Evolutionary conservation across 2,329 filamentous ascomycete species (phyloP).

Genomic region (Harringtonia aguacate): DNA sequence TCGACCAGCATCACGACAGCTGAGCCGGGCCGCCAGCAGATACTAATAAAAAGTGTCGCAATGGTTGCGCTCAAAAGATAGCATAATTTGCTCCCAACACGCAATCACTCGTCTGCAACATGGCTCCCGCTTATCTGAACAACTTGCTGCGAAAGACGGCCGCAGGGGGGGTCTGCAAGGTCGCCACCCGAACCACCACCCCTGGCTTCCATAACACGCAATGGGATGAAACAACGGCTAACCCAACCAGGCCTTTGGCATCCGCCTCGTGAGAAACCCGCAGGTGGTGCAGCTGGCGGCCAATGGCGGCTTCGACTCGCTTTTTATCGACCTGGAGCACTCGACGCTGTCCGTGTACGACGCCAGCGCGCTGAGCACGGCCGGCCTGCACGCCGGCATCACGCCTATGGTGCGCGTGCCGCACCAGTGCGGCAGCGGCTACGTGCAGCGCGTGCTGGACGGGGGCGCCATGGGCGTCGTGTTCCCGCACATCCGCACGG

Average conservation of each 20-base stretch:
- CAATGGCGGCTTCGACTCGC: slow-evolving; percentile 21
- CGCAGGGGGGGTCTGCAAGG: not conserved
- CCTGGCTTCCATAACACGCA: not conserved
- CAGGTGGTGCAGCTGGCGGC: slow-evolving; percentile 22
- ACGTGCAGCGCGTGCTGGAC: slow-evolving; percentile 21
- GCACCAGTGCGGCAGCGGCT: slow-evolving; percentile 21
- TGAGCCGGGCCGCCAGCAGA: no score
- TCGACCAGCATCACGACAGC: no score
- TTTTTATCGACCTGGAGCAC: slow-evolving; percentile 29
- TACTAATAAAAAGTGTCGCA: slow-evolving; percentile 3
- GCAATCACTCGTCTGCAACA: not conserved
- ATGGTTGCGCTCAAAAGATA: slow-evolving; percentile 3
- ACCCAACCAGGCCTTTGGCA: slow-evolving; percentile 15
- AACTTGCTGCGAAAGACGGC: not conserved
- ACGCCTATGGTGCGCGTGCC: slow-evolving; percentile 23
- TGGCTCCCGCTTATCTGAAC: not conserved
- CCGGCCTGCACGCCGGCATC: slow-evolving; percentile 16
- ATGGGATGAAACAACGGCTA: not conserved
- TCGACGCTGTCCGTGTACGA: slow-evolving; percentile 20
- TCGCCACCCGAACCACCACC: no score
- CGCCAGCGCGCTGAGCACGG: slow-evolving; percentile 18
- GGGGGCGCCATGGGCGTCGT: slow-evolving; percentile 21
- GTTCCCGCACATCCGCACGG: slow-evolving; percentile 17
- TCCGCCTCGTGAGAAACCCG: slow-evolving; percentile 18
- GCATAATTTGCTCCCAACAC: not conserved